Evolutionary conservation across 1,139 yeast genomes (phyloP).

Genomic region (Yamadazyma jaroonii): DNA sequence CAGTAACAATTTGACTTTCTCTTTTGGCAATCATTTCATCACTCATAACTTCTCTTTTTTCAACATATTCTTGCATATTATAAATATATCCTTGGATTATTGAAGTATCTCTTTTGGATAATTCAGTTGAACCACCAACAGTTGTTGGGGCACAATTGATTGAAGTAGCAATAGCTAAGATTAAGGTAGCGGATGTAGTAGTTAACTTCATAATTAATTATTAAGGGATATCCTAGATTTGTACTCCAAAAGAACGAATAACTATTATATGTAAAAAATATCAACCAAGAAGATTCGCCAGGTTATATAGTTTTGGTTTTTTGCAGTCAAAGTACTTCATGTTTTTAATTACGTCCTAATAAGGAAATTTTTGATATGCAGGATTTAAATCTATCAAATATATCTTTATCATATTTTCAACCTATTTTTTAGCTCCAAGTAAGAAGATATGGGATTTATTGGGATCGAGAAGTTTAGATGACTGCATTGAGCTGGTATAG

Average conservation of each 20-base stretch:
- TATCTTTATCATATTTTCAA: not conserved
- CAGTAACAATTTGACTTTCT: conserved; percentile 43
- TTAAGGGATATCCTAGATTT: not conserved
- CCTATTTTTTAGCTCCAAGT: not conserved
- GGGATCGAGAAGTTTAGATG: too few species aligned
- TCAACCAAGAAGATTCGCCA: not conserved
- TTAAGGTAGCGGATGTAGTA: conserved; percentile 20
- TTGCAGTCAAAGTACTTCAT: conserved; percentile 2
- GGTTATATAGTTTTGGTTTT: conserved; percentile 2
- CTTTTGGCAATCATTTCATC: conserved; percentile 30
- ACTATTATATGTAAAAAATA: not conserved
- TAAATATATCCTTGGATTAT: conserved; percentile 27
- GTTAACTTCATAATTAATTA: conserved; percentile 10
- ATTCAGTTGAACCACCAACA: conserved; percentile 14
- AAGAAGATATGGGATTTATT: too few species aligned
- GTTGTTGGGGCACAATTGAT: conserved; percentile 36
- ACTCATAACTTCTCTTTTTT: conserved; percentile 29
- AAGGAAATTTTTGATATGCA: conserved; percentile 2
- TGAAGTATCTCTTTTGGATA: conserved; percentile 33
- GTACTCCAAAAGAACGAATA: conserved; percentile 5
- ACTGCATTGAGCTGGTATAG: too few species aligned
- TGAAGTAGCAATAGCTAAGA: conserved; percentile 30
- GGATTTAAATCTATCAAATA: not conserved
- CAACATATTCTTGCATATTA: conserved; percentile 24
- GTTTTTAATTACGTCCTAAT: conserved; percentile 4